A percentile compares a stretch with the other conserved stretches of the same genome.
phyloP scores from a whole-genome alignment of 495 filamentous ascomycete species.

The Aspergillus sclerotiicarbonarius region DNA sequence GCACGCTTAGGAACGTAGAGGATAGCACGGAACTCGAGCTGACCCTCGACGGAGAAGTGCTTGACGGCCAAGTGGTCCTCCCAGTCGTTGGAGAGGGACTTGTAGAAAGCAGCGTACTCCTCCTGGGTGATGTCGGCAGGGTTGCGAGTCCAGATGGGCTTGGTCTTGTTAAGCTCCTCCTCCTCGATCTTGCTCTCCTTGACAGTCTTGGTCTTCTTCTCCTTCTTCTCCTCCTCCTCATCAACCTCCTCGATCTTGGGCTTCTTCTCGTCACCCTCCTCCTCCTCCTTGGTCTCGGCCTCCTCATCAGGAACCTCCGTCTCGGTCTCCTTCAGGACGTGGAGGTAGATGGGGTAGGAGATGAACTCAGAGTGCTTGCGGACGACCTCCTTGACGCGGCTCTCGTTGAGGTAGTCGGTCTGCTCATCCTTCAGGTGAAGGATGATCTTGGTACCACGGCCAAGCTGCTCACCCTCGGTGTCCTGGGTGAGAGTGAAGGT shows the following conservation, averaged over 20 bases:
- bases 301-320: slow-evolving; percentile 98
- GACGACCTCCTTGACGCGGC: slow-evolving; percentile 99
- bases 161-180: slow-evolving; percentile 99
- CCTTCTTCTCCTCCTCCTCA: slow-evolving; percentile 84
- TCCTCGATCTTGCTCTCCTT: slow-evolving; percentile 99
- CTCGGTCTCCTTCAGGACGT: slow-evolving; percentile 98
- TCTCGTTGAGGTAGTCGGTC: slow-evolving; percentile 95
- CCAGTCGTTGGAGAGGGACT: slow-evolving; percentile 98
- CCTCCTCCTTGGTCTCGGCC: slow-evolving; percentile 75
- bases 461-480: slow-evolving; percentile 84
- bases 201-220: slow-evolving; percentile 97
- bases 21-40: slow-evolving; percentile 99
- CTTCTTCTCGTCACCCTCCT: slow-evolving; percentile 84
- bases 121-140: slow-evolving; percentile 91
- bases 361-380: slow-evolving; percentile 99
- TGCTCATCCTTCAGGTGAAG: slow-evolving; percentile 99
- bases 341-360: slow-evolving; percentile 99
- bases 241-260: slow-evolving; percentile 73
- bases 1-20: slow-evolving; percentile 99
- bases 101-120: slow-evolving; percentile 99
- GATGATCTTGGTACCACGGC: slow-evolving; percentile 96
- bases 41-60: slow-evolving; percentile 99
- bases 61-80: slow-evolving; percentile 99
- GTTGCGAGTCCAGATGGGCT: slow-evolving; percentile 99
- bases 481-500: slow-evolving; percentile 94